A percentile compares a stretch with the other conserved stretches of the same genome.
phyloP scores from a whole-genome alignment of 139 green algal species.

The Axilococcus clingmanii region DNA sequence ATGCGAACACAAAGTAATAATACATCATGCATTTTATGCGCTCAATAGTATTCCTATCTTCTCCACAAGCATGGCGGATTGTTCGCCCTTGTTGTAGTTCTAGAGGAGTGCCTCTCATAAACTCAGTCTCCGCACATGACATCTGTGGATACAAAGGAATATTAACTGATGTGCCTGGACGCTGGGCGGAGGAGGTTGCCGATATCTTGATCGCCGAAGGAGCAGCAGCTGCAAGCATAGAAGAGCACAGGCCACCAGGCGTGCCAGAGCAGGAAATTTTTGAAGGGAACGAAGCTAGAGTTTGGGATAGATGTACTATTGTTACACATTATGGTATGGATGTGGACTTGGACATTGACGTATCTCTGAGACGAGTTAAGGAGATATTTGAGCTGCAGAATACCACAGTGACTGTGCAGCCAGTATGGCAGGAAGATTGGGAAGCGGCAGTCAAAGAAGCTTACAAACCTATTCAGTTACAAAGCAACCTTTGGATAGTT shows the following conservation, averaged over 20 bases:
- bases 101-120: no score
- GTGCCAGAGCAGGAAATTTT: conserved; percentile 47
- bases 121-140: no score
- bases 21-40: no score
- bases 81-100: no score
- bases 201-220: conserved; percentile 54
- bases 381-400: neutral
- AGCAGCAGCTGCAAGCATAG: conserved; percentile 41
- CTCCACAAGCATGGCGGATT: no score
- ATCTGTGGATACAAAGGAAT: conserved; percentile 14
- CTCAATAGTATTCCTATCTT: no score
- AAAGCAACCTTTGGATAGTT: conserved; percentile 51
- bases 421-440: conserved; percentile 49
- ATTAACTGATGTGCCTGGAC: conserved; percentile 21
- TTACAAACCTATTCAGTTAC: conserved; percentile 17
- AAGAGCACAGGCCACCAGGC: conserved; percentile 32
- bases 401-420: conserved; percentile 10
- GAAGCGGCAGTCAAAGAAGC: conserved; percentile 44
- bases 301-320: conserved; percentile 55
- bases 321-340: conserved; percentile 46
- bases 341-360: neutral
- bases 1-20: no score
- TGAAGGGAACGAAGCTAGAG: conserved; percentile 8
- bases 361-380: neutral
- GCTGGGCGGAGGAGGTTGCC: conserved; percentile 31